Evolutionary conservation across 2,329 filamentous ascomycete genomes (phyloP).

Genomic region (Hymenoscyphus scutula): DNA sequence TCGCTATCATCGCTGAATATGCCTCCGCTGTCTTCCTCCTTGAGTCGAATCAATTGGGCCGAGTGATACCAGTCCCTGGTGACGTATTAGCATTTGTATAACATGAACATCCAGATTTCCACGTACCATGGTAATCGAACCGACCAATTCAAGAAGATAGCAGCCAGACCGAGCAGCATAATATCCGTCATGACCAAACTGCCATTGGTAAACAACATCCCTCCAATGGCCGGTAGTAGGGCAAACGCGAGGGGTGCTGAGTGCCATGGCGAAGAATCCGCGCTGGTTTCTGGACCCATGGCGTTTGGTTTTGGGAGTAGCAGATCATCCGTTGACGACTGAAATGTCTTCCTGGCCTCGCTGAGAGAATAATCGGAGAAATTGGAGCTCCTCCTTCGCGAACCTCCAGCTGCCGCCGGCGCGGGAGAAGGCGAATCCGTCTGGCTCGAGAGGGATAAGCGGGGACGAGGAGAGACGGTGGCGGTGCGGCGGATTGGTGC

Average conservation of each 20-base stretch:
- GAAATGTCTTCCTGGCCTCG: conserved; percentile 62
- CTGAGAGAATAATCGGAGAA: conserved; percentile 73
- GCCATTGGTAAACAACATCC: conserved; percentile 81
- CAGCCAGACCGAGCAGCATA: conserved; percentile 74
- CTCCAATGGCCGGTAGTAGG: conserved; percentile 80
- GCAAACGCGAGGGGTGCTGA: conserved; percentile 80
- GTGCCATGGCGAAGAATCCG: conserved; percentile 69
- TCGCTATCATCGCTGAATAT: conserved; percentile 45
- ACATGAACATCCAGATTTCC: background rate
- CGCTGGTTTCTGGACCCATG: conserved; percentile 38
- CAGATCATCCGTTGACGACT: conserved; percentile 68
- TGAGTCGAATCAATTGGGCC: conserved; percentile 60
- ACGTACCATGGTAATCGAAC: conserved; percentile 83
- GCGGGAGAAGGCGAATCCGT: conserved; percentile 5
- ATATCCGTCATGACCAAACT: conserved; percentile 81
- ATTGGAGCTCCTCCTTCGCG: conserved; percentile 68
- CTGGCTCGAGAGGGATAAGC: background rate
- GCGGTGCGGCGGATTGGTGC: background rate
- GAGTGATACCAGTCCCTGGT: conserved; percentile 71
- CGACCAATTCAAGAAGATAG: conserved; percentile 89
- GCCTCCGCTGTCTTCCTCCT: conserved; percentile 44
- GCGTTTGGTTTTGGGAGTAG: conserved; percentile 54
- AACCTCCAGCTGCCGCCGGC: conserved; percentile 5
- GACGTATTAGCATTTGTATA: conserved; percentile 17
- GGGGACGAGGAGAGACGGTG: background rate